Base-by-base conservation (phyloP, 441 rosid genomes). In the Metrosideros polymorpha region DNA sequence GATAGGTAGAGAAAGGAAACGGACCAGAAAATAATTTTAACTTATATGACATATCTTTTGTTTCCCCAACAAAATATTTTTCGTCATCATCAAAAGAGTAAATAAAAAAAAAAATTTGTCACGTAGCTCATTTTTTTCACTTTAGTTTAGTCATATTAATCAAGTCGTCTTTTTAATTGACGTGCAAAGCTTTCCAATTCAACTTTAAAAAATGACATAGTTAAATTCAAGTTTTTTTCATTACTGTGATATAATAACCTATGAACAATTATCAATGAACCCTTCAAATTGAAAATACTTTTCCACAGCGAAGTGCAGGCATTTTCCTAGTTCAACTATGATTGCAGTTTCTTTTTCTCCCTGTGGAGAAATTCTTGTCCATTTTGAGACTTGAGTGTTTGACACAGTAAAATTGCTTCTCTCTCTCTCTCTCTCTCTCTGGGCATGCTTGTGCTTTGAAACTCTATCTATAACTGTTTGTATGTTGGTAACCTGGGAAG, bases 221-320 rank as follows among this genome's bases (percentile, higher is more conserved):
- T 57, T 57, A n/a, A n/a, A n/a, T 30, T 57, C 35, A 12, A 57
- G 35, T n/a, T 6, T 13, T 29, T 12, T 57, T 57, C 18, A 14
- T 30, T 6, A 57, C 4, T 57, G 7, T 57, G 8, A n/a, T 57
- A 14, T 14, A n/a, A n/a, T 57, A 12, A 57, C 66, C 66, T 57
- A 15, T 50, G 18, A 50, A 15, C 53, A 14, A 15, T 52, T 52
- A 17, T 61, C 71, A 7, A 61, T 29, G 71, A 61, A 30, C 10
- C 71, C 22, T 15, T 4, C 5, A 0, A 0, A 59, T 59, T 0
- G 4, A 15, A 59, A 59, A 59, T 14, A 29, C 71, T 15, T 59
- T 59, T 59, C 22, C 22, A 1, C 71, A 59, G 71, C 5, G 39
- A 29, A 59, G 19, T 17, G 1, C 10, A 29, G 19, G 19, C 5